Conservation (phyloP, 2,329 filamentous ascomycete genomes). For the Purpureocillium lavendulum region DNA sequence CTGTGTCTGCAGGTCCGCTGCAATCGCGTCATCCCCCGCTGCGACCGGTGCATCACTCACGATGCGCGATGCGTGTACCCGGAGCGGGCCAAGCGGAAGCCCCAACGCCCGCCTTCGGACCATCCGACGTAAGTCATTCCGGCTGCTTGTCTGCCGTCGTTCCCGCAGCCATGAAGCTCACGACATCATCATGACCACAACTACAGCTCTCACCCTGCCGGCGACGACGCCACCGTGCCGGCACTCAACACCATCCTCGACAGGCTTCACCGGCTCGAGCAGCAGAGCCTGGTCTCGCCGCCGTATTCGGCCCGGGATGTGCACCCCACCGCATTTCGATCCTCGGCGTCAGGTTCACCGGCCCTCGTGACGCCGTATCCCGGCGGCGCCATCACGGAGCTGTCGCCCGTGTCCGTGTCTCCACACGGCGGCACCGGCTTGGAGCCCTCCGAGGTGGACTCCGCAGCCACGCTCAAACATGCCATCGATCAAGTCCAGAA, state of each 20-base stretch:
- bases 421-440: no score
- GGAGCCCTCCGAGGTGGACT: constrained; percentile 11
- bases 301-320: neutral
- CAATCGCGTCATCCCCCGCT: neutral
- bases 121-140: neutral
- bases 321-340: neutral
- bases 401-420: no score
- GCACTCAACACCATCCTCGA: constrained; percentile 15
- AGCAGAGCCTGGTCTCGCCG: neutral
- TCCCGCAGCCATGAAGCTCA: no score
- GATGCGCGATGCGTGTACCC: neutral
- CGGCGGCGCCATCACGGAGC: no score
- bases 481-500: constrained; percentile 19
- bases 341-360: neutral
- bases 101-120: neutral
- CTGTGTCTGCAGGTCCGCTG: neutral
- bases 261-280: constrained; percentile 19
- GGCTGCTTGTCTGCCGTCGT: no score
- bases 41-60: neutral
- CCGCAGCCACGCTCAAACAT: constrained; percentile 17
- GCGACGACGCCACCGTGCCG: no score
- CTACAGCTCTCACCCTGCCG: no score
- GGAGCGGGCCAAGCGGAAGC: neutral
- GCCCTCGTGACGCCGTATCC: neutral
- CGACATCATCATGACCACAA: no score